phyloP scores from a whole-genome alignment of 2,329 filamentous ascomycete species.

The Penicillium sp. region DNA sequence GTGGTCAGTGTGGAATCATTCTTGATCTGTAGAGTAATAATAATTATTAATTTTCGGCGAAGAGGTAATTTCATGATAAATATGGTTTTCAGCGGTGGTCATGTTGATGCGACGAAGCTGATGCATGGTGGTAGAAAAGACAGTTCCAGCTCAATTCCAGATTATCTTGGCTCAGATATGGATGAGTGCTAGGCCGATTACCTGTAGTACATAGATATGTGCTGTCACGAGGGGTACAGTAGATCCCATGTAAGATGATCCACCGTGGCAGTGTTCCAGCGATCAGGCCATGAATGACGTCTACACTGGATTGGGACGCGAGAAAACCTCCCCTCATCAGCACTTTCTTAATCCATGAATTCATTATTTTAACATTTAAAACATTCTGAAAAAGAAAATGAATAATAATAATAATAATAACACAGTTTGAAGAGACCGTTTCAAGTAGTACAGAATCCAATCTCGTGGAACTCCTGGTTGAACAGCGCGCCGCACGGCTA shows the following conservation, averaged over 20 bases:
- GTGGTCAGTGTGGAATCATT: no score
- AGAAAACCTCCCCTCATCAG: neutral
- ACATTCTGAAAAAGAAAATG: neutral
- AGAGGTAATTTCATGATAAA: no score
- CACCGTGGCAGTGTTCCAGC: conserved; percentile 26
- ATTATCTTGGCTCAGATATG: no score
- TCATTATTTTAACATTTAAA: neutral
- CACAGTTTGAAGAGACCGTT: neutral
- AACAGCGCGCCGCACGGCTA: neutral
- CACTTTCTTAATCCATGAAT: no score
- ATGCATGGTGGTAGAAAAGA: no score
- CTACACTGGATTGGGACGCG: neutral
- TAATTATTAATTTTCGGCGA: no score
- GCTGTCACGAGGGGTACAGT: conserved; percentile 20
- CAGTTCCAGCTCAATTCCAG: no score
- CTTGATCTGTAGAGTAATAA: no score
- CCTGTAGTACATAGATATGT: no score
- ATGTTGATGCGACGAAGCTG: no score
- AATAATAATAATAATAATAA: neutral
- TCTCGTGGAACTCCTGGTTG: neutral
- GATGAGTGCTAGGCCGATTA: no score
- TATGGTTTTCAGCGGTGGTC: no score
- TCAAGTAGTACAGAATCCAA: neutral
- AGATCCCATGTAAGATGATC: conserved; percentile 31
- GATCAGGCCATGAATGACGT: neutral